Percentiles rank a stretch among this genome's conserved stretches.
Evolutionary conservation across 176 grass and related monocot species (phyloP).

Genomic region (Triticum turgidum): DNA sequence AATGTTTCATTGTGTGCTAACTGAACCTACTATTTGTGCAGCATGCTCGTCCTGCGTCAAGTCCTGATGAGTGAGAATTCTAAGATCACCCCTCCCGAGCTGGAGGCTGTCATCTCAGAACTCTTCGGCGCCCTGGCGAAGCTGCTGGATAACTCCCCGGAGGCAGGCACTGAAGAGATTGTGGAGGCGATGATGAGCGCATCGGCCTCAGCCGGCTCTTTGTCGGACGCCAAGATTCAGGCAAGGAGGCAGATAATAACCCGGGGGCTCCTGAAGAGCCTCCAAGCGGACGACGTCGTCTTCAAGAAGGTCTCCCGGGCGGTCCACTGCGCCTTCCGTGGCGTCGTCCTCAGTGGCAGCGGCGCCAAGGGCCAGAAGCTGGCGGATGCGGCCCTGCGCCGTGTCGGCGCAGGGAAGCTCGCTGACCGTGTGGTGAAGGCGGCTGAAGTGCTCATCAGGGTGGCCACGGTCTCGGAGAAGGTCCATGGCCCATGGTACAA

Average conservation of each 20-base stretch:
- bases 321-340: constrained; percentile 56
- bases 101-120: constrained; percentile 47
- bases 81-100: constrained; percentile 15
- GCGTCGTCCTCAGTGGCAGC: constrained; percentile 51
- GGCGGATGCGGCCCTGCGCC: constrained; percentile 50
- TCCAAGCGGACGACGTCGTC: constrained; percentile 56
- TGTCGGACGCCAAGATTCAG: constrained; percentile 40
- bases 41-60: constrained; percentile 84
- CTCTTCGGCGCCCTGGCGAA: constrained; percentile 44
- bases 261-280: constrained; percentile 71
- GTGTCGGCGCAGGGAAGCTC: constrained; percentile 49
- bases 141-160: constrained; percentile 47
- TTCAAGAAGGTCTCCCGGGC: constrained; percentile 70
- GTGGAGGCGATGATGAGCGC: constrained; percentile 54
- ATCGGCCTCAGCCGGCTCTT: constrained; percentile 12
- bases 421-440: constrained; percentile 46
- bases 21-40: constrained; percentile 36
- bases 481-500: constrained; percentile 87
- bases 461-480: constrained; percentile 50
- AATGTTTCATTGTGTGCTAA: neutral
- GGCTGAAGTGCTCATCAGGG: constrained; percentile 41
- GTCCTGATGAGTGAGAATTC: constrained; percentile 66
- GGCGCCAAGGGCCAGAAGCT: constrained; percentile 57
- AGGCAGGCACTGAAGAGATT: constrained; percentile 64
- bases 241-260: constrained; percentile 63